Evolutionary conservation across 2,329 filamentous ascomycete species (phyloP), one percentile per base, ranked within the genome.

Genomic region (Fusarium musae): DNA sequence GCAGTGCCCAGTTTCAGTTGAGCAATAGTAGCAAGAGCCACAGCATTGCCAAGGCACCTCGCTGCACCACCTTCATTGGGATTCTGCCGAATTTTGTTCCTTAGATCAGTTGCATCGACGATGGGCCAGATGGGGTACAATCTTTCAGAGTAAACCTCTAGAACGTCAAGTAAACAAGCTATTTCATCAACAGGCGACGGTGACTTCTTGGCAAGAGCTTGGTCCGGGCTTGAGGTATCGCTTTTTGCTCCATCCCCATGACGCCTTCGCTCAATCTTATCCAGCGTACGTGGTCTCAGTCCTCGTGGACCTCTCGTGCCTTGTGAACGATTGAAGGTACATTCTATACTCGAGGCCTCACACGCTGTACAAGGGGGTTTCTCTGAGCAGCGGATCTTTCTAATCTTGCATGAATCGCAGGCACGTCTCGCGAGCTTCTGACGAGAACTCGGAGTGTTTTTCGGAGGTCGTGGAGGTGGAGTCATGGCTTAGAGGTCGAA

Each of bases 111-210:
- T 32, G 85, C 83, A 43, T 84, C 82, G 46, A 87, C 82, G 42
- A 88, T 83, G 30, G 86, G 86, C 86, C 86, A 88, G 7, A 88
- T 84, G 2, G 86, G 86, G 57, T 85, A 88, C 50, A 88, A 78
- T 17, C 85, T 84, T n/a, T 86, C 81, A 7, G 83, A 83, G 69
- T 87, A 88, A 53, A 85, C 80, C 69, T 85, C 84, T 9, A 87
- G 78, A 5, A 77, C 73, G 21, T 62, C 57, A 36, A 70, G 78
- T 77, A 56, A 79, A 65, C 49, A 81, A 70, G 42, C 82, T 73
- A 66, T 74, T 74, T 59, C 72, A 37, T 75, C 53, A 40, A 71
- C 21, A 34, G 63, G 40, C 44, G 76, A 54, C 47, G 75, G 34
- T 47, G 72, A 44, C 7, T 63, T 62, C 30, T 37, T 53, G 54